Evolutionary conservation across 2,329 filamentous ascomycete genomes (phyloP).

Genomic region (Ilyonectria destructans): DNA sequence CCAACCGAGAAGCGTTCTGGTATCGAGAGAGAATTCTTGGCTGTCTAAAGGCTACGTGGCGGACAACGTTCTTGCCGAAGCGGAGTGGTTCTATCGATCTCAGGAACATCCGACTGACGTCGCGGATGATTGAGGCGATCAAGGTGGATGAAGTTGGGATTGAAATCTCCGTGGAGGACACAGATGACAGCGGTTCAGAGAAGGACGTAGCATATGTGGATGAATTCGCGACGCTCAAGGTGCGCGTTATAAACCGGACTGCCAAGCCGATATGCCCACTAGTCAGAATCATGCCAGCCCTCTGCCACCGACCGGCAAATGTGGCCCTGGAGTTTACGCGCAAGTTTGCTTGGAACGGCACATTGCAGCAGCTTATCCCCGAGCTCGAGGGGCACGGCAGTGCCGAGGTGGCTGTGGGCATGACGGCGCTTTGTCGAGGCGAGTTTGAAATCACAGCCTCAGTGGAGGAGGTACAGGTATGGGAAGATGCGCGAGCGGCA

Average conservation of each 20-base stretch:
- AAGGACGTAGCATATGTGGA: slow-evolving; percentile 56
- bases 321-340: slow-evolving; percentile 86
- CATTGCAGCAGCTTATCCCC: slow-evolving; percentile 82
- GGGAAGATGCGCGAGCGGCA: slow-evolving; percentile 54
- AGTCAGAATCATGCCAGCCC: slow-evolving; percentile 82
- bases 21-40: slow-evolving; percentile 87
- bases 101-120: slow-evolving; percentile 80
- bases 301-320: slow-evolving; percentile 80
- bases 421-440: slow-evolving; percentile 84
- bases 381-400: slow-evolving; percentile 72
- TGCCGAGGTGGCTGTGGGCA: slow-evolving; percentile 76
- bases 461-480: slow-evolving; percentile 83
- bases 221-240: slow-evolving; percentile 77
- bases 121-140: slow-evolving; percentile 87
- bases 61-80: slow-evolving; percentile 65
- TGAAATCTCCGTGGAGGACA: slow-evolving; percentile 69
- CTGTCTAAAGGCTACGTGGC: slow-evolving; percentile 81
- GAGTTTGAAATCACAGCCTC: slow-evolving; percentile 87
- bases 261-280: slow-evolving; percentile 78
- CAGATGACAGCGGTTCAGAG: slow-evolving; percentile 42
- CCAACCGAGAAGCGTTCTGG: slow-evolving; percentile 90
- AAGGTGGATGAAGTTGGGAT: slow-evolving; percentile 86
- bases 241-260: slow-evolving; percentile 84
- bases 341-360: slow-evolving; percentile 88
- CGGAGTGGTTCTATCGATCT: slow-evolving; percentile 82